phyloP scores from a whole-genome alignment of 345 rosid species.

The Arabidopsis suecica region DNA sequence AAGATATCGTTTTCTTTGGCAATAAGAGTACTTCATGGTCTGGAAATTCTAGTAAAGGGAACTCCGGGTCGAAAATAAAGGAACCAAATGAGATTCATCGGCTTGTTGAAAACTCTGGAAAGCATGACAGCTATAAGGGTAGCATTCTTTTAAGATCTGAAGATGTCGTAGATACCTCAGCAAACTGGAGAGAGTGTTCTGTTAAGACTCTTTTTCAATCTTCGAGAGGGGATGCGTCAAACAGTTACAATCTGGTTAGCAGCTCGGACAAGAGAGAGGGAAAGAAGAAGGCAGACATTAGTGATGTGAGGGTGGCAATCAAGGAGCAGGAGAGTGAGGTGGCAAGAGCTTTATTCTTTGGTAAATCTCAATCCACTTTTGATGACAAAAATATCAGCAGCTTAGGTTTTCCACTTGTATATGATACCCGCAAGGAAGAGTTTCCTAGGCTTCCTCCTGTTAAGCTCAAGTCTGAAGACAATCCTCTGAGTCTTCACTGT shows the following conservation, averaged over 20 bases:
- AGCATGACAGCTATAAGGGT: constrained; percentile 47
- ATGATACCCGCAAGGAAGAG: constrained; percentile 67
- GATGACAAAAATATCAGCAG: constrained; percentile 58
- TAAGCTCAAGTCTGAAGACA: constrained; percentile 92
- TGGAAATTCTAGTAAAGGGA: constrained; percentile 61
- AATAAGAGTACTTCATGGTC: constrained; percentile 62
- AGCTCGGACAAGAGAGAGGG: constrained; percentile 67
- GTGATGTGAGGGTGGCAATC: constrained; percentile 62
- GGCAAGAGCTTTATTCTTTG: constrained; percentile 78
- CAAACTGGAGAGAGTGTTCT: constrained; percentile 73
- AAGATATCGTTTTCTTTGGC: constrained; percentile 60
- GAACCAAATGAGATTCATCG: constrained; percentile 59
- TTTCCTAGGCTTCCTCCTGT: constrained; percentile 96
- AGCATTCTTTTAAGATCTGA: constrained; percentile 59
- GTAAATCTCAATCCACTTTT: constrained; percentile 60
- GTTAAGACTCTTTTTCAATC: constrained; percentile 74
- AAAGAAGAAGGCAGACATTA: constrained; percentile 60
- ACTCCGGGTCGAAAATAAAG: constrained; percentile 44
- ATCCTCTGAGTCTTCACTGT: constrained; percentile 67
- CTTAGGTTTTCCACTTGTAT: constrained; percentile 58
- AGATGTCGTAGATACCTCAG: constrained; percentile 54
- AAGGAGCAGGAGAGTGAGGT: constrained; percentile 93
- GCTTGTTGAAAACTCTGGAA: constrained; percentile 44
- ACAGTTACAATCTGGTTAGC: constrained; percentile 51
- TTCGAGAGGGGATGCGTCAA: constrained; percentile 60